Conservation (phyloP, 495 filamentous ascomycete genomes). For the Penicillium odoratum region DNA sequence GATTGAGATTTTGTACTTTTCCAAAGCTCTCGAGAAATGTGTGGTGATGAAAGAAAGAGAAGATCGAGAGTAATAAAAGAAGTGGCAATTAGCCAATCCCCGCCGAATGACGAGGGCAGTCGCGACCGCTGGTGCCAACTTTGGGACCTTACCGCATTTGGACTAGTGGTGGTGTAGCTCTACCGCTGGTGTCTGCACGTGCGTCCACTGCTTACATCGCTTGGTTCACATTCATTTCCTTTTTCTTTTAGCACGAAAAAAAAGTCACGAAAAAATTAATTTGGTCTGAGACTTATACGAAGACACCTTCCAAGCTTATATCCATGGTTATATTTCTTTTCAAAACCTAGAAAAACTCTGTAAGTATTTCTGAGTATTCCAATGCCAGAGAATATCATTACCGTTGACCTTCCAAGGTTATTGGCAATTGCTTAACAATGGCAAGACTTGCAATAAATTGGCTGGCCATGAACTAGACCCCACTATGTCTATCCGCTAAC, state of each 20-base stretch:
- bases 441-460: too few relatives aligned
- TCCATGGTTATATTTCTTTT: neutral
- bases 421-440: too few relatives aligned
- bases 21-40: neutral
- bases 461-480: neutral
- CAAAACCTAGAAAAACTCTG: neutral
- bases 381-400: too few relatives aligned
- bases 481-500: neutral
- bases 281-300: neutral
- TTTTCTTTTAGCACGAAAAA: slow-evolving; percentile 1
- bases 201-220: slow-evolving; percentile 6
- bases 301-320: neutral
- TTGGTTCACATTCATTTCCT: slow-evolving; percentile 1
- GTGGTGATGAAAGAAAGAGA: neutral
- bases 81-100: slow-evolving; percentile 10
- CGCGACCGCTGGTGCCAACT: neutral
- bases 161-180: slow-evolving; percentile 13
- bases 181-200: slow-evolving; percentile 12
- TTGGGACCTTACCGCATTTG: slow-evolving; percentile 3
- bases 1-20: neutral
- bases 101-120: slow-evolving; percentile 18
- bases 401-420: too few relatives aligned
- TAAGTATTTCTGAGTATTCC: too few relatives aligned
- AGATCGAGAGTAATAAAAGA: neutral
- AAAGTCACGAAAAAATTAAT: neutral